Percentiles rank a stretch among this genome's conserved stretches.
phyloP scores from a whole-genome alignment of 164 flowering plant species.

The Macadamia tetraphylla region DNA sequence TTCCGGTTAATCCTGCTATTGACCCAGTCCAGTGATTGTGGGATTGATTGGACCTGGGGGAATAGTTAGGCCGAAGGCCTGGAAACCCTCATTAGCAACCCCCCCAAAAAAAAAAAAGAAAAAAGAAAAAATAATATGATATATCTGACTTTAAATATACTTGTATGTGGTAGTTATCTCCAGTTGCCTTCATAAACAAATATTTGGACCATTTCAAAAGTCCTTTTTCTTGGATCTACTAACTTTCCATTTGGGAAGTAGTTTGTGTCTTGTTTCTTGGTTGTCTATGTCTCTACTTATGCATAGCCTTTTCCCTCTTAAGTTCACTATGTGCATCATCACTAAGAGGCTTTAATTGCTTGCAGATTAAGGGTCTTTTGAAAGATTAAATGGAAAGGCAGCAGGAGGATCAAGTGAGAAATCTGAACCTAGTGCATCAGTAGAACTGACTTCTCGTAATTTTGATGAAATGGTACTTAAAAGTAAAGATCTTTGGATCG shows the following conservation, averaged over 20 bases:
- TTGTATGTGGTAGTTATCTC: too few relatives aligned
- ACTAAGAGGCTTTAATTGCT: not conserved
- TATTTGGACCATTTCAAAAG: not conserved
- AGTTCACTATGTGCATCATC: not conserved
- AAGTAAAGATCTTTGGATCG: conserved; percentile 96
- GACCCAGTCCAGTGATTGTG: too few relatives aligned
- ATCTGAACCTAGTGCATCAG: conserved; percentile 68
- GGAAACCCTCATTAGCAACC: too few relatives aligned
- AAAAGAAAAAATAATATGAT: too few relatives aligned
- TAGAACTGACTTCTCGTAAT: conserved; percentile 68
- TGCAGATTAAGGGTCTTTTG: conserved; percentile 73
- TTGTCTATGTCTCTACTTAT: not conserved
- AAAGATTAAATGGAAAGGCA: conserved; percentile 74
- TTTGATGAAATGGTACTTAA: conserved; percentile 81
- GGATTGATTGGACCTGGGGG: too few relatives aligned
- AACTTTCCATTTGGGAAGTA: not conserved
- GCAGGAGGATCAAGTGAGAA: conserved; percentile 66
- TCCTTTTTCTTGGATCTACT: not conserved
- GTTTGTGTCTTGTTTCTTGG: not conserved
- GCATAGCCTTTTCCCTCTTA: too few relatives aligned
- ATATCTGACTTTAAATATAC: too few relatives aligned
- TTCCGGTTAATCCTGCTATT: too few relatives aligned
- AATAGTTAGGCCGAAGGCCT: too few relatives aligned
- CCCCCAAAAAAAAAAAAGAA: too few relatives aligned
- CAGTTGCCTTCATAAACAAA: too few relatives aligned